Conservation (phyloP, 768 basidiomycete species). For the Hygrocybe punicea region DNA sequence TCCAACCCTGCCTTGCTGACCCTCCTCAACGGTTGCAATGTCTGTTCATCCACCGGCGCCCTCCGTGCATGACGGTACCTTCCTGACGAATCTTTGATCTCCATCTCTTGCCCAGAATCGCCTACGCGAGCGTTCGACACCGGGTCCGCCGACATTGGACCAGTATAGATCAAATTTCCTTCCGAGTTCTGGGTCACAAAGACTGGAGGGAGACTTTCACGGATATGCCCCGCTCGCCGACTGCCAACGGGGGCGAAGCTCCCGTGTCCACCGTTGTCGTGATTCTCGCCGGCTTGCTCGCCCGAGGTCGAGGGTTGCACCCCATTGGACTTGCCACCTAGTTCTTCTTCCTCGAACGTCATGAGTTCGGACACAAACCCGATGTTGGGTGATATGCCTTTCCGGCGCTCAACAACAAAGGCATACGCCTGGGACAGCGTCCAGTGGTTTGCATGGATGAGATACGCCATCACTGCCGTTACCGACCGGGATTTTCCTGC, state of each 20-base stretch:
- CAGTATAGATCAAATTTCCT: conserved; percentile 20
- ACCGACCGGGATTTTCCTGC: conserved; percentile 95
- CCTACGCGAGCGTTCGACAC: conserved; percentile 49
- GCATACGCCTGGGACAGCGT: conserved; percentile 86
- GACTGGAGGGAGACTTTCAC: conserved; percentile 72
- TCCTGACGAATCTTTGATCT: conserved; percentile 81
- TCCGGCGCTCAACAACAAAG: conserved; percentile 88
- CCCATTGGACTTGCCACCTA: conserved; percentile 72
- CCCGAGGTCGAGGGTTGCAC: conserved; percentile 46
- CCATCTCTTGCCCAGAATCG: conserved; percentile 76
- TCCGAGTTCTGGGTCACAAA: conserved; percentile 32
- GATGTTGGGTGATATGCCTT: conserved; percentile 95
- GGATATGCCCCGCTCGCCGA: conserved; percentile 59
- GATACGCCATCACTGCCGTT: conserved; percentile 94
- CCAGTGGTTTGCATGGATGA: conserved; percentile 98
- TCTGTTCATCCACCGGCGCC: conserved; percentile 84
- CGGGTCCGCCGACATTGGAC: conserved; percentile 39
- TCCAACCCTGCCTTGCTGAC: conserved; percentile 94
- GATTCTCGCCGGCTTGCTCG: conserved; percentile 15
- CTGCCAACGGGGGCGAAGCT: conserved; percentile 38
- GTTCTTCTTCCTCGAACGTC: conserved; percentile 90
- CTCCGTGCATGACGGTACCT: conserved; percentile 83
- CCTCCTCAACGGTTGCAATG: conserved; percentile 82
- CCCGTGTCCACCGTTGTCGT: conserved; percentile 17
- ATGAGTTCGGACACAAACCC: conserved; percentile 97